Conservation (phyloP, 2,329 filamentous ascomycete genomes). For the Alternaria arbusti region DNA sequence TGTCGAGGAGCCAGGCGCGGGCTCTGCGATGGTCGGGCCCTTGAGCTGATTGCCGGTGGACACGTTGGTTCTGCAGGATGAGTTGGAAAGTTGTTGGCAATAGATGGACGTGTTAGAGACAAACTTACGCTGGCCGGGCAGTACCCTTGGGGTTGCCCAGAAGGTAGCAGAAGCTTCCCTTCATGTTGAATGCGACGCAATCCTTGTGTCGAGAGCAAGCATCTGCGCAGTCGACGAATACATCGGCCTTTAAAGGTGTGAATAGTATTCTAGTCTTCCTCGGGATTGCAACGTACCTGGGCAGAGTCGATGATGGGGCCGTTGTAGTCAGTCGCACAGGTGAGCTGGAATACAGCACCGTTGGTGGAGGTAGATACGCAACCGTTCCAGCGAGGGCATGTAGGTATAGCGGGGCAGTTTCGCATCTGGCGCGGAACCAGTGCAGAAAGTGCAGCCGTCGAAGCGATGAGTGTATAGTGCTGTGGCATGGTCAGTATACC, state of each 20-base stretch:
- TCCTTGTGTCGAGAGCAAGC: slow-evolving; percentile 4
- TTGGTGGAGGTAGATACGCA: slow-evolving; percentile 13
- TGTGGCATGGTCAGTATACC: not conserved
- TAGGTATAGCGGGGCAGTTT: slow-evolving; percentile 7
- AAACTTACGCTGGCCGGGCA: slow-evolving; percentile 5
- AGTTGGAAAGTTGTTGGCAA: not conserved
- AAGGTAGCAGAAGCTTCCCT: slow-evolving; percentile 18
- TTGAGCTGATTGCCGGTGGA: slow-evolving; percentile 4
- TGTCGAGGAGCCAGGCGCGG: not conserved
- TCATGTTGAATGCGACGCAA: slow-evolving; percentile 16
- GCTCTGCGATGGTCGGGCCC: not conserved
- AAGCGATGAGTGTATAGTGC: slow-evolving; percentile 1
- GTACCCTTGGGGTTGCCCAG: slow-evolving; percentile 8
- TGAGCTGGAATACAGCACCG: slow-evolving; percentile 14
- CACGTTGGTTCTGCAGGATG: not conserved
- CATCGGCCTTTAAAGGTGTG: slow-evolving; percentile 3
- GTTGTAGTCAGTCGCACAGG: slow-evolving; percentile 14
- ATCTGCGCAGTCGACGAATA: slow-evolving; percentile 15
- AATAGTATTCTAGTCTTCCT: not conserved
- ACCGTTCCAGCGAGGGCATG: slow-evolving; percentile 14
- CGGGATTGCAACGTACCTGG: not conserved
- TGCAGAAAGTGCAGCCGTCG: not conserved
- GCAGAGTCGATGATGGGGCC: slow-evolving; percentile 7
- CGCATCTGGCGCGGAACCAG: not conserved
- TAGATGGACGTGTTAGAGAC: not conserved